Base-by-base conservation (phyloP, 371 early-diverging fungal genomes). In the Phascolomyces articulosus region DNA sequence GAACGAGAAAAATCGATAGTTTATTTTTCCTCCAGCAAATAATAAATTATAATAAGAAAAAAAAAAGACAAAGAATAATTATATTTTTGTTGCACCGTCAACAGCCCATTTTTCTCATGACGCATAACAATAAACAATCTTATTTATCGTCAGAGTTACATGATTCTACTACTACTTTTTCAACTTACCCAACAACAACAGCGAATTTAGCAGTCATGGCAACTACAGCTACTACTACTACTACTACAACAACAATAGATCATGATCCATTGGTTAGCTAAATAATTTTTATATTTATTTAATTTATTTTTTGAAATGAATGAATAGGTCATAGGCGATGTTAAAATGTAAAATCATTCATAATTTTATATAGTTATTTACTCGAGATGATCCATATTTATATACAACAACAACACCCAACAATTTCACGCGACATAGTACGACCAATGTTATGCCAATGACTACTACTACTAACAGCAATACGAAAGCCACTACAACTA, bases 71-170 rank as follows among this genome's bases (percentile, higher is more conserved):
- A n/a, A n/a, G n/a, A n/a, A n/a, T n/a, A n/a, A n/a, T n/a, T n/a
- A n/a, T n/a, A n/a, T n/a, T n/a, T n/a, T n/a, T n/a, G n/a, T n/a
- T n/a, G n/a, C n/a, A n/a, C n/a, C n/a, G n/a, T n/a, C n/a, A n/a
- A n/a, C n/a, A n/a, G n/a, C n/a, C n/a, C n/a, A n/a, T n/a, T 24
- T 51, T 51, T 51, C 51, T 51, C 51, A 51, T 51, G 51, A 51
- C 51, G 51, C 51, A 51, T 23, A 51, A 51, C 51, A 18, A n/a
- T 51, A 51, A 51, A 23, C 51, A 51, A 51, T 51, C 20, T 34
- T 11, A 34, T n/a, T n/a, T 23, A n/a, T 20, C 24, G 51, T 51
- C 51, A 51, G 51, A 10, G 26, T 51, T 51, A 51, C 51, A 15
- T 23, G 51, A 23, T 51, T 51, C 51, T n/a, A n/a, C n/a, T n/a